phyloP scores from a whole-genome alignment of 371 early-diverging fungal species.

The Mucor saturninus region DNA sequence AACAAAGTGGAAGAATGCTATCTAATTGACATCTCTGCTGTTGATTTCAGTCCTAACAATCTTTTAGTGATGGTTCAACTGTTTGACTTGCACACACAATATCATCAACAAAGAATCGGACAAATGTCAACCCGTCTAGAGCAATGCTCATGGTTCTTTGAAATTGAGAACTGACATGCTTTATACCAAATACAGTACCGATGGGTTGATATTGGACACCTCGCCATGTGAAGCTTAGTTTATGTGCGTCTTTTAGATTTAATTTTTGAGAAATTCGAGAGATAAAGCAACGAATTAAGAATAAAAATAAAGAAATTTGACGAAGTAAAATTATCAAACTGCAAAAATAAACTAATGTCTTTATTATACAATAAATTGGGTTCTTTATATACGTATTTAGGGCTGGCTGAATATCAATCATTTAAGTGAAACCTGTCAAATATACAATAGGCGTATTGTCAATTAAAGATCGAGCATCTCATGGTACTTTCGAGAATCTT shows the following conservation, averaged over 20 bases:
- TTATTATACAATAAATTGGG: too few species aligned
- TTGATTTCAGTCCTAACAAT: neutral
- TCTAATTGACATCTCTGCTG: neutral
- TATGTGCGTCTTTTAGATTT: conserved; percentile 1
- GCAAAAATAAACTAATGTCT: too few species aligned
- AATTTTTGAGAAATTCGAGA: too few species aligned
- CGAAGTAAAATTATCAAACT: too few species aligned
- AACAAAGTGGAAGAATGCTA: neutral
- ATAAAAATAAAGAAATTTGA: too few species aligned
- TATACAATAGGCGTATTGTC: too few species aligned
- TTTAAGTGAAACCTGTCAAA: too few species aligned
- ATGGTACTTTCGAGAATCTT: too few species aligned
- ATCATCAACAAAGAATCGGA: conserved; percentile 17
- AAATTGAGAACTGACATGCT: neutral
- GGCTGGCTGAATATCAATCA: too few species aligned
- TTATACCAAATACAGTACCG: conserved; percentile 11
- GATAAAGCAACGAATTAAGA: too few species aligned
- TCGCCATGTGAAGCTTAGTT: conserved; percentile 12
- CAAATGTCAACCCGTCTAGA: conserved; percentile 6
- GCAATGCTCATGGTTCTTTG: conserved; percentile 8
- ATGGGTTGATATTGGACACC: conserved; percentile 6
- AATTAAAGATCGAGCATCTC: too few species aligned
- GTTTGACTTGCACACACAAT: conserved; percentile 4
- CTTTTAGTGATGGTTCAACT: neutral
- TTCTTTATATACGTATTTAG: too few species aligned